A percentile compares a stretch with the other conserved stretches of the same genome.
Evolutionary conservation across 495 filamentous ascomycete genomes (phyloP).

Genomic region (Neurospora intermedia): DNA sequence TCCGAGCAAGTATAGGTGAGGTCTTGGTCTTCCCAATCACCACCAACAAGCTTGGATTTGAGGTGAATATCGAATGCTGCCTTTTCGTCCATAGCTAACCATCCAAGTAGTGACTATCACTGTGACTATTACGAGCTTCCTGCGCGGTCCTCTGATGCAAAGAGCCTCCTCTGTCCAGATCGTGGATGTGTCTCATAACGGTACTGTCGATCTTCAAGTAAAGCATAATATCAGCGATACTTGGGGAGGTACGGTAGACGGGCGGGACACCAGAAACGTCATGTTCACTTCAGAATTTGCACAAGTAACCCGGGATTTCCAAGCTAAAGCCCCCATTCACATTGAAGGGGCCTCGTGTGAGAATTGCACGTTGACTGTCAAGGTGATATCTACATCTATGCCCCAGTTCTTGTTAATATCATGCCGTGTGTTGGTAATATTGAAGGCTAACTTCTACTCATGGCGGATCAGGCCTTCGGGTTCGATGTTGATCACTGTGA

Average conservation of each 20-base stretch:
- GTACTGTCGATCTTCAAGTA: not conserved
- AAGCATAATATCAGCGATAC: not conserved
- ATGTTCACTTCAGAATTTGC: not conserved
- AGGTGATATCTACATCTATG: not conserved
- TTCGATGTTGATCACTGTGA: not conserved
- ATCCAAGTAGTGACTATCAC: no score
- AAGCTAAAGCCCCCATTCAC: not conserved
- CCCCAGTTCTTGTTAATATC: not conserved
- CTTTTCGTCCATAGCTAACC: no score
- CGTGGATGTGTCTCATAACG: not conserved
- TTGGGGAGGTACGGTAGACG: not conserved
- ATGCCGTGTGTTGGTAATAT: not conserved
- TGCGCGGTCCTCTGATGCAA: not conserved
- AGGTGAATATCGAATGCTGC: no score
- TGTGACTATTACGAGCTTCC: not conserved
- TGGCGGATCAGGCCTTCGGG: not conserved
- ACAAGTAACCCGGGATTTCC: not conserved
- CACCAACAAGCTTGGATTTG: not conserved
- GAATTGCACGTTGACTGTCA: not conserved
- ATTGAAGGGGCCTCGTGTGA: not conserved
- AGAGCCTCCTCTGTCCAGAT: not conserved
- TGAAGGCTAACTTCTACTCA: not conserved
- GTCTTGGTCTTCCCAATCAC: not conserved
- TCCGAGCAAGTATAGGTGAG: not conserved
- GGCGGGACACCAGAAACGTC: not conserved